Evolutionary conservation across 306 rosid genomes (phyloP), one percentile per base, ranked within the genome.

Genomic region (Abrus precatorius): DNA sequence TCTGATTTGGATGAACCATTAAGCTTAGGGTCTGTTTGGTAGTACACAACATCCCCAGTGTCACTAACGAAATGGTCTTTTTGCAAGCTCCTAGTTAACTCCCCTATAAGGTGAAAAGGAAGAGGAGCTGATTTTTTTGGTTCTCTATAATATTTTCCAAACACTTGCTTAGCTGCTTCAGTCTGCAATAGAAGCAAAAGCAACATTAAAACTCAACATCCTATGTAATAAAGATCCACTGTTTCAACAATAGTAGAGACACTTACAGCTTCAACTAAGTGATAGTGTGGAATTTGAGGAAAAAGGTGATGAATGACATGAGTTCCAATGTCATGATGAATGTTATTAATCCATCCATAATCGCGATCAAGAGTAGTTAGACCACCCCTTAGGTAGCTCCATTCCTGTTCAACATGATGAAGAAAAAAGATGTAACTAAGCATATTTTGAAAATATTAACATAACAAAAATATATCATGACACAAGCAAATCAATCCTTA

Each of bases 251-350:
- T 29, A 30, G 14, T n/a, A 72, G 56, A 14, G 63, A 75, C 72
- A 93, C 99, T 90, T 82, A 96, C 99, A 14, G 99, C 99, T 85
- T 96, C 98, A 13, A 93, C 50, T 41, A 92, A 79, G 79, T 90
- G 89, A 38, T 92, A 92, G 89, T 92, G 97, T 8, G 97, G 97
- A 54, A 92, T 92, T 83, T 92, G 97, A 70, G 97, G 97, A 9
- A 92, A 92, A 36, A 92, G 89, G 80, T 92, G 97, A 79, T 87
- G 97, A 71, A 92, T 83, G 66, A 92, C 94, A 83, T 90, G 97
- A 47, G 97, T 90, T 66, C 97, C 97, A 61, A 92, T 90, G 73
- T 92, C 93, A 52, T 92, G 97, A 75, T 90, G 97, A 52, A 92
- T 90, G 86, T 90, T 92, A 34, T 92, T 92, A 29, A 92, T 76